Evolutionary conservation across 768 basidiomycete genomes (phyloP).

Genomic region (Cystobasidium tubakii): DNA sequence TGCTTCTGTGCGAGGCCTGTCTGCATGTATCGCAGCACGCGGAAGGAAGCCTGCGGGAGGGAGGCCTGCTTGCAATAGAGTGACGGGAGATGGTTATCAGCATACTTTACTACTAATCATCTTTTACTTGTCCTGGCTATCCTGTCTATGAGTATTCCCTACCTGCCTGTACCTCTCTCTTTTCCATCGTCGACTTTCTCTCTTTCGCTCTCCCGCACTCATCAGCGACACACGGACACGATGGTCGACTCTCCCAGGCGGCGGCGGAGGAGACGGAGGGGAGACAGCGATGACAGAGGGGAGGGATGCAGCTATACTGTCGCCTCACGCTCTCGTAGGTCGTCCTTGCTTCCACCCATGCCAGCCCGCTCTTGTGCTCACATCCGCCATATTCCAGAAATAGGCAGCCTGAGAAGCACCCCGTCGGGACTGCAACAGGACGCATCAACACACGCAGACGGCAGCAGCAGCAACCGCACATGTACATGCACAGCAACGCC

Average conservation of each 20-base stretch:
- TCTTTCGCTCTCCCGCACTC: neutral
- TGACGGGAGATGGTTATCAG: too few relatives aligned
- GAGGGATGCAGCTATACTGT: constrained; percentile 31
- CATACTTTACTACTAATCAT: neutral
- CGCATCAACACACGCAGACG: neutral
- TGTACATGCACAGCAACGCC: neutral
- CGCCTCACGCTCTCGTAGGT: too few relatives aligned
- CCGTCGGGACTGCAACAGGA: neutral
- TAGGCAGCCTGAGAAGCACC: neutral
- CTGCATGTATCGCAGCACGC: too few relatives aligned
- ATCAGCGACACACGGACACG: neutral
- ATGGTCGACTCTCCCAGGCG: neutral
- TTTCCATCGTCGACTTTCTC: too few relatives aligned
- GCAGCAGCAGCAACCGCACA: neutral
- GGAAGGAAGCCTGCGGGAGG: too few relatives aligned
- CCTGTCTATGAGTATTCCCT: too few relatives aligned
- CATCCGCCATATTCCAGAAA: constrained; percentile 8
- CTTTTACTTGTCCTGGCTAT: too few relatives aligned
- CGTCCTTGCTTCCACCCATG: too few relatives aligned
- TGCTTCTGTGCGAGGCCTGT: too few relatives aligned
- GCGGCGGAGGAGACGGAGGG: neutral
- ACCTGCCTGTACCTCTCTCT: neutral
- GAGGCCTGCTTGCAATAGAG: too few relatives aligned
- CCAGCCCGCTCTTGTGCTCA: too few relatives aligned
- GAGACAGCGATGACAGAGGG: constrained; percentile 18